Evolutionary conservation across 2,329 filamentous ascomycete species (phyloP), one percentile per base, ranked within the genome.

Genomic region (Penicillium fuscoglaucum): DNA sequence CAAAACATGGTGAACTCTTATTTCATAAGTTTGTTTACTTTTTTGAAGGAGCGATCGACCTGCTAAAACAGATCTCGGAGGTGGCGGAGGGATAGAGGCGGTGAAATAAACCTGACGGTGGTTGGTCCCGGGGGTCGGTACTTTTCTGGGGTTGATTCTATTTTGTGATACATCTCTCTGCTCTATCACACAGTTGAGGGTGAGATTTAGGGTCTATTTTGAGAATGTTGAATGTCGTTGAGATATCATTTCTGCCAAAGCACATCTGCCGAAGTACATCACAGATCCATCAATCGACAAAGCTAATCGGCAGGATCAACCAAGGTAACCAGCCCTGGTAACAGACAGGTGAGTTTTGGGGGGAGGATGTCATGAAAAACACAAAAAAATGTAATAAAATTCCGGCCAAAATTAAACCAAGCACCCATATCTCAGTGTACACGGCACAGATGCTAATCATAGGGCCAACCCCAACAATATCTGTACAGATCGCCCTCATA

Each of bases 1-100:
- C 71, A 73, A 59, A 72, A 61, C 64, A 71, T 71, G 58, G 58
- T 66, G 54, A 35, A 12, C 21, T 24, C 29, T 46, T 39, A n/a
- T 33, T 4, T 41, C 12, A 13, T 29, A 24, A n/a, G 40, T 46
- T 46, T 45, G 17, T 52, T 31, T 41, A 50, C 39, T 50, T 33
- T 37, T 33, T 41, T 49, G 35, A 40, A 19, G 37, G 29, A 45
- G 21, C 39, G 54, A 57, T 40, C 33, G 19, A 19, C 33, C n/a
- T 28, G 28, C 15, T 28, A 15, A 52, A 43, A 21, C 12, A 37
- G 39, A 52, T 39, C 45, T 35, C 24, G 48, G 54, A 26, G 47
- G 45, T 49, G 48, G 53, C 29, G 53, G 46, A 40, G 52, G 35
- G n/a, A 29, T 54, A 33, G 55, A 48, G 55, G 55, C 55, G 55